Percentiles rank a stretch among this genome's conserved stretches.
phyloP scores from a whole-genome alignment of 495 filamentous ascomycete genomes.

The Neurospora sp. region DNA sequence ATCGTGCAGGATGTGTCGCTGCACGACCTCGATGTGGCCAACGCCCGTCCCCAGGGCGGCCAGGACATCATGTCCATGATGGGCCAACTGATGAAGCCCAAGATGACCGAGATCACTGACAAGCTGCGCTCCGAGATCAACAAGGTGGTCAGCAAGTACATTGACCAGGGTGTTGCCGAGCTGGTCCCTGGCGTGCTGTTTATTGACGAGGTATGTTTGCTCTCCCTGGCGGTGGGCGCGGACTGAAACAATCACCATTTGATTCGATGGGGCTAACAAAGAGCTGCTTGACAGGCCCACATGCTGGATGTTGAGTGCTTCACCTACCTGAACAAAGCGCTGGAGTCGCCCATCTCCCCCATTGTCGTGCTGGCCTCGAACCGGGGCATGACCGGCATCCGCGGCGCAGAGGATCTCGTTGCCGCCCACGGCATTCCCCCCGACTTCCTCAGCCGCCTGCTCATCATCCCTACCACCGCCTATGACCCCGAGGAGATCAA shows the following conservation, averaged over 20 bases:
- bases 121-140: slow-evolving; percentile 94
- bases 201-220: slow-evolving; percentile 77
- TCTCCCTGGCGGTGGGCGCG: neutral
- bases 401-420: slow-evolving; percentile 69
- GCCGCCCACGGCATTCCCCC: slow-evolving; percentile 89
- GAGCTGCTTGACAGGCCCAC: slow-evolving; percentile 54
- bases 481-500: slow-evolving; percentile 82
- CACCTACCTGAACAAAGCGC: slow-evolving; percentile 93
- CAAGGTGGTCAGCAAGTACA: slow-evolving; percentile 96
- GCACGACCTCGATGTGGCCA: slow-evolving; percentile 93
- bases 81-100: slow-evolving; percentile 97
- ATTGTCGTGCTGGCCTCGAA: slow-evolving; percentile 97
- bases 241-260: neutral
- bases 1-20: slow-evolving; percentile 98
- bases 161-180: slow-evolving; percentile 96
- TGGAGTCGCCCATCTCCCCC: slow-evolving; percentile 85
- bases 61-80: slow-evolving; percentile 99
- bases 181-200: slow-evolving; percentile 94
- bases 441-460: slow-evolving; percentile 81
- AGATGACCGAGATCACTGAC: slow-evolving; percentile 97
- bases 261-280: slow-evolving; percentile 10
- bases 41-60: slow-evolving; percentile 86
- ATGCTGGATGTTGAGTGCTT: slow-evolving; percentile 99
- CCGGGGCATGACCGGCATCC: slow-evolving; percentile 80
- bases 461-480: slow-evolving; percentile 87